Percentiles rank a stretch among this genome's conserved stretches.
Evolutionary conservation across 2,329 filamentous ascomycete genomes (phyloP).

Genomic region (Drechslera avenae): DNA sequence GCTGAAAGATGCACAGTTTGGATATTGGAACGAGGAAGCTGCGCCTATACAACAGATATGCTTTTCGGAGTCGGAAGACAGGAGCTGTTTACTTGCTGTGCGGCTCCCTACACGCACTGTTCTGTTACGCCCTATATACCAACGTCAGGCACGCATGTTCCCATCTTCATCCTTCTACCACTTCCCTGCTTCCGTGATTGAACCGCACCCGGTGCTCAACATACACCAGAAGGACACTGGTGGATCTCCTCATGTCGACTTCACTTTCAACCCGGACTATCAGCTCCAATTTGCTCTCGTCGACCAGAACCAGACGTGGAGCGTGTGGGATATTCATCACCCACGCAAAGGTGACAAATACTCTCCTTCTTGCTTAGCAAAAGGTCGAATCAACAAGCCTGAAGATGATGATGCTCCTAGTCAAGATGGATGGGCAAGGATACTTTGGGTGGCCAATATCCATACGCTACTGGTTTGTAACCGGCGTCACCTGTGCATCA

Average conservation of each 20-base stretch:
- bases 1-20: slow-evolving; percentile 53
- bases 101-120: slow-evolving; percentile 54
- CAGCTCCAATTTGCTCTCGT: slow-evolving; percentile 68
- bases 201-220: slow-evolving; percentile 60
- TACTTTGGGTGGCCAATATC: slow-evolving; percentile 55
- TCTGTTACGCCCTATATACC: slow-evolving; percentile 52
- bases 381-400: slow-evolving; percentile 14
- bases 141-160: slow-evolving; percentile 17
- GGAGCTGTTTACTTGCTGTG: slow-evolving; percentile 56
- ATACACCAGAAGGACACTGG: slow-evolving; percentile 61
- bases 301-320: slow-evolving; percentile 70
- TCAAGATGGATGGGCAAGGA: slow-evolving; percentile 57
- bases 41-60: slow-evolving; percentile 60
- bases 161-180: slow-evolving; percentile 24
- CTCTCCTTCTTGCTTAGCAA: slow-evolving; percentile 42
- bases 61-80: slow-evolving; percentile 54
- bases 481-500: slow-evolving; percentile 48
- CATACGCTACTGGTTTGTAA: slow-evolving; percentile 60
- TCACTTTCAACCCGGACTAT: slow-evolving; percentile 68
- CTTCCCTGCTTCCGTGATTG: slow-evolving; percentile 57
- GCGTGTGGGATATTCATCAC: slow-evolving; percentile 64
- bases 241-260: slow-evolving; percentile 63
- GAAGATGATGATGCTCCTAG: slow-evolving; percentile 1
- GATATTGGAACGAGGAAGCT: slow-evolving; percentile 61
- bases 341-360: slow-evolving; percentile 37